These are phyloP conservation scores for Nicotiana attenuata DNA, from an alignment of 257 asterid genomes.

Conservation along the genomic window DNA sequence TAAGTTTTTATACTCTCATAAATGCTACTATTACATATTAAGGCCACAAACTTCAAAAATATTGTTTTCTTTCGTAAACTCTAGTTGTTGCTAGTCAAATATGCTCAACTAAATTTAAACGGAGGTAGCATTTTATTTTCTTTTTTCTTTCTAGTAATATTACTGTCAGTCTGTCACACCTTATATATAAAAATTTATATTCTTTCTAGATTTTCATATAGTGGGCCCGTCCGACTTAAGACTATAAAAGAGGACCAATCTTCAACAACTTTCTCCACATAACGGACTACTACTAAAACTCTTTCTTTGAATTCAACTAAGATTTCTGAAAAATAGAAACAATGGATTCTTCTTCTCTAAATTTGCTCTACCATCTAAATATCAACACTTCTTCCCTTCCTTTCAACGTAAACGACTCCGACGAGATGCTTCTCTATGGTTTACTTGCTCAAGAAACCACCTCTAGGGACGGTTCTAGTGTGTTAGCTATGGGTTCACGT, in stretches of 20 bases:
- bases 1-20: too few relatives aligned
- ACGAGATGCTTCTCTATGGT: slow-evolving; percentile 44
- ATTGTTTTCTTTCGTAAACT: too few relatives aligned
- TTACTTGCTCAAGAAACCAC: slow-evolving; percentile 25
- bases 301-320: not conserved
- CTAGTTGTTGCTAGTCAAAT: too few relatives aligned
- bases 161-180: too few relatives aligned
- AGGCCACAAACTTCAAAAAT: too few relatives aligned
- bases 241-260: slow-evolving; percentile 23
- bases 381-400: slow-evolving; percentile 25
- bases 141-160: too few relatives aligned
- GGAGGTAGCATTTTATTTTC: too few relatives aligned
- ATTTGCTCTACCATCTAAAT: slow-evolving; percentile 7
- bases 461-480: slow-evolving; percentile 27
- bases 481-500: not conserved
- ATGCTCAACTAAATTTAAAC: not conserved
- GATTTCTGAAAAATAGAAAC: not conserved
- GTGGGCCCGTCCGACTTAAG: not conserved
- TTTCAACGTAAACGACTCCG: slow-evolving; percentile 41
- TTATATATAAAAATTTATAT: too few relatives aligned
- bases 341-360: slow-evolving; percentile 23
- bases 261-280: not conserved
- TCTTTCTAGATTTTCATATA: not conserved
- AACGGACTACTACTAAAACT: not conserved
- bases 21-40: too few relatives aligned